Evolutionary conservation across 2,329 filamentous ascomycete species (phyloP), one percentile per base, ranked within the genome.

Genomic region (Emmonsiellopsis sp.): DNA sequence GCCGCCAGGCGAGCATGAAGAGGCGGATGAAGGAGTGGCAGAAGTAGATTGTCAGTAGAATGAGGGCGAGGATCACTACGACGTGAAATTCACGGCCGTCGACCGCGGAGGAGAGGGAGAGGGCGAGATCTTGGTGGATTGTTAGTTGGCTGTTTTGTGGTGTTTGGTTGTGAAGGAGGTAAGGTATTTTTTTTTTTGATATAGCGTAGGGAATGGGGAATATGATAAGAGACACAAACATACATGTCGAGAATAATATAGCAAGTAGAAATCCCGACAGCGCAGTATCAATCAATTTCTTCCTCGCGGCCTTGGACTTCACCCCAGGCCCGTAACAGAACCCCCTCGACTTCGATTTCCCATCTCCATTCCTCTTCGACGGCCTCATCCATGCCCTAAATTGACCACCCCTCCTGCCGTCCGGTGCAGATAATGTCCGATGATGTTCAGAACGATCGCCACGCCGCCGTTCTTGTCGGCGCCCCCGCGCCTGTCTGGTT

Each of bases 11-110:
- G 47, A 86, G 68, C 70, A 94, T 79, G 68, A 81, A 84, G 3
- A 94, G 76, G 14, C 87, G 83, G 54, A 93, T 80, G 13, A 93
- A 72, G 42, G 84, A 82, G 69, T 94, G 88, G 63, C 83, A 86
- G 75, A 95, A 93, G 70, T 94, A 83, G 59, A 92, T 81, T 2
- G 85, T 84, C 36, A 85, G 79, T 51, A 85, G 74, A 50, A 94
- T 71, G 54, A 94, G 84, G 58, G 91, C 77, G 51, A 95, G 77
- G 53, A 95, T 84, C 55, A 95, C 78, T 51, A 94, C 75, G 55
- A 94, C 81, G 62, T 89, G 87, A 63, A 94, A 85, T 68, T 89
- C 86, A 65, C 81, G 81, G 42, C 80, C 80, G 49, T 80, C 74
- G 56, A 82, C 76, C 42, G 79, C 80, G 56, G 81, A 77, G 2